A percentile compares a stretch with the other conserved stretches of the same genome.
These are phyloP conservation scores for Cryptosporidium felis DNA, from an alignment of 169 alveolate genomes.

Conservation along the genomic window DNA sequence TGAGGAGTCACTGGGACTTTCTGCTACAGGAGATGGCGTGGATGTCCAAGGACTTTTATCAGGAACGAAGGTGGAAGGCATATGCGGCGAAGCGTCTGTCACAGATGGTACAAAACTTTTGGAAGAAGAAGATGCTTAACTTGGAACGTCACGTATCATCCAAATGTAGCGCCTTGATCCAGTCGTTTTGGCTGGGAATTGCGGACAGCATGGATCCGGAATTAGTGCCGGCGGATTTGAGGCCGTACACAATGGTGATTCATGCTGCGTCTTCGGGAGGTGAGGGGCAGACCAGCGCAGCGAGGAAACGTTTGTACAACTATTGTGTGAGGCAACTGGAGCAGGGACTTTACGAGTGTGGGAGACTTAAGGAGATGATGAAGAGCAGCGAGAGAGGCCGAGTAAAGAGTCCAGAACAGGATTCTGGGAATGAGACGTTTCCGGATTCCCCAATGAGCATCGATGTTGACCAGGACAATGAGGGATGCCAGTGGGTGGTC, in stretches of 20 bases:
- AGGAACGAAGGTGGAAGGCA: conserved; percentile 81
- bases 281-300: conserved; percentile 8
- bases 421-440: neutral
- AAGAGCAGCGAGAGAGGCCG: neutral
- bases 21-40: conserved; percentile 79
- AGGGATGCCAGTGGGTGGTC: conserved; percentile 56
- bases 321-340: conserved; percentile 46
- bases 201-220: conserved; percentile 29
- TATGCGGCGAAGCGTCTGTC: conserved; percentile 78
- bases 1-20: conserved; percentile 74
- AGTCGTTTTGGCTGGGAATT: conserved; percentile 72
- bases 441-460: conserved; percentile 54
- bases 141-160: conserved; percentile 62
- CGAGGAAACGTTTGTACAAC: conserved; percentile 51
- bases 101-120: conserved; percentile 74
- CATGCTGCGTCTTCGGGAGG: conserved; percentile 11
- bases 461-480: conserved; percentile 47
- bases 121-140: conserved; percentile 63
- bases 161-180: conserved; percentile 57
- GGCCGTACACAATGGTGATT: conserved; percentile 42
- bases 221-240: conserved; percentile 28
- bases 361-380: neutral
- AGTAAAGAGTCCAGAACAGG: neutral
- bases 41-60: conserved; percentile 81
- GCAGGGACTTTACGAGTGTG: conserved; percentile 38